Conservation (phyloP, 495 filamentous ascomycete species). For the Penicillium steckii region DNA sequence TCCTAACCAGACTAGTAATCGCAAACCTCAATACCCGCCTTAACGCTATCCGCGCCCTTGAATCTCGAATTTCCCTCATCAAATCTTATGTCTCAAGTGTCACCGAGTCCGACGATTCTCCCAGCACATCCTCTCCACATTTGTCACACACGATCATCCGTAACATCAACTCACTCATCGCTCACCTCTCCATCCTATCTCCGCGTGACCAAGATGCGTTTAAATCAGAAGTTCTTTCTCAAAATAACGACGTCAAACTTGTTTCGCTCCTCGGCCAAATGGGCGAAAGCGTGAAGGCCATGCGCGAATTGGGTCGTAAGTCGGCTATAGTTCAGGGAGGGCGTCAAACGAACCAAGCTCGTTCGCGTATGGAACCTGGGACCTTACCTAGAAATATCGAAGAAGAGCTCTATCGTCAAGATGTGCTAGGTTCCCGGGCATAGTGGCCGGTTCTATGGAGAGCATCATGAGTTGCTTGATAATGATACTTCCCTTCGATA, state of each 20-base stretch:
- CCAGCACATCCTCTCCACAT: conserved; percentile 16
- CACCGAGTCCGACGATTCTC: conserved; percentile 46
- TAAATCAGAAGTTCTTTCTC: conserved; percentile 61
- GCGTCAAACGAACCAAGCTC: conserved; percentile 23
- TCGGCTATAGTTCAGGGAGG: conserved; percentile 59
- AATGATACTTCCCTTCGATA: background rate
- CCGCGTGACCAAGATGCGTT: conserved; percentile 54
- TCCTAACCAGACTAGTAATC: conserved; percentile 47
- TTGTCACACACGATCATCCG: conserved; percentile 52
- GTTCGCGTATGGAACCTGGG: conserved; percentile 27
- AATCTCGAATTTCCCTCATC: conserved; percentile 78
- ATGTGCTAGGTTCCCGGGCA: background rate
- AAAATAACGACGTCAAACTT: conserved; percentile 76
- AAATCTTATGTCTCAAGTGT: conserved; percentile 75
- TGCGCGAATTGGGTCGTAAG: conserved; percentile 70
- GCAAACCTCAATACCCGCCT: conserved; percentile 76
- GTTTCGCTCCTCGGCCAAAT: conserved; percentile 68
- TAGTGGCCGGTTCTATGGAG: no score
- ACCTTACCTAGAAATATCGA: conserved; percentile 23
- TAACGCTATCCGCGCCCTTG: conserved; percentile 90
- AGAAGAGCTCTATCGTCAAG: conserved; percentile 24
- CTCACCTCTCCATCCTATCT: conserved; percentile 53
- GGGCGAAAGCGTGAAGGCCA: conserved; percentile 62
- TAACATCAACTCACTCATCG: conserved; percentile 55
- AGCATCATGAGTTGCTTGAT: background rate